A percentile compares a stretch with the other conserved stretches of the same genome.
phyloP scores from a whole-genome alignment of 2,329 filamentous ascomycete species.

The Fusarium marasasianum region DNA sequence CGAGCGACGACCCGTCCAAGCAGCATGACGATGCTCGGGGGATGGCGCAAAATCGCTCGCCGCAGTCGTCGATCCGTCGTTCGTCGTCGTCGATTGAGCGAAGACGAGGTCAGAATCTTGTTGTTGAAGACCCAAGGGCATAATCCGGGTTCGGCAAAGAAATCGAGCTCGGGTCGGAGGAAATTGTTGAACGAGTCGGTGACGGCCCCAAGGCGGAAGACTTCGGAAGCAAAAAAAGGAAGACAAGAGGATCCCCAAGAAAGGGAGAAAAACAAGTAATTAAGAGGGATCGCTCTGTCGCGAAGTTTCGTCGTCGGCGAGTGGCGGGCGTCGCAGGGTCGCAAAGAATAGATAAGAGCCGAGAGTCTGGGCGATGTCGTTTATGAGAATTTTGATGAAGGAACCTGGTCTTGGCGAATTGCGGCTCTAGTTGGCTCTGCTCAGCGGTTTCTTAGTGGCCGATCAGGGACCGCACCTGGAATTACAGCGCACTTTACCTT shows the following conservation, averaged over 20 bases:
- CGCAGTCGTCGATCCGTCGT: slow-evolving; percentile 28
- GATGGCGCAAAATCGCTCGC: slow-evolving; percentile 36
- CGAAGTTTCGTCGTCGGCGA: background rate
- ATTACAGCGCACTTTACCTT: slow-evolving; percentile 1
- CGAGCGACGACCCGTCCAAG: slow-evolving; percentile 39
- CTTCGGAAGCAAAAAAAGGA: slow-evolving; percentile 7
- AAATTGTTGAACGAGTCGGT: slow-evolving; percentile 12
- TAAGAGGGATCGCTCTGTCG: slow-evolving; percentile 18
- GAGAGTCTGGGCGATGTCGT: slow-evolving; percentile 22
- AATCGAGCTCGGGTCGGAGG: background rate
- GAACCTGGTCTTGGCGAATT: slow-evolving; percentile 18
- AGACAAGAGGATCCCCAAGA: slow-evolving; percentile 22
- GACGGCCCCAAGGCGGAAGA: slow-evolving; percentile 20
- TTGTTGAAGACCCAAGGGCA: slow-evolving; percentile 42
- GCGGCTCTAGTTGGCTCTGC: slow-evolving; percentile 27
- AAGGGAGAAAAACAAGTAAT: background rate
- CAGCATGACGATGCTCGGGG: slow-evolving; percentile 47
- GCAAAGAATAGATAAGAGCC: slow-evolving; percentile 21
- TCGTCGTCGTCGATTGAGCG: slow-evolving; percentile 28
- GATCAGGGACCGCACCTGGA: slow-evolving; percentile 6
- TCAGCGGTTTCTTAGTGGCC: slow-evolving; percentile 24
- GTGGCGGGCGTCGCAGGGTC: slow-evolving; percentile 26
- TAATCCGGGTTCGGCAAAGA: slow-evolving; percentile 24
- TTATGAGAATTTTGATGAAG: slow-evolving; percentile 36
- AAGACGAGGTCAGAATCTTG: slow-evolving; percentile 38